Evolutionary conservation across 108 stramenopile genomes (phyloP), one percentile per base, ranked within the genome.

Genomic region (Bacterosira constricta): DNA sequence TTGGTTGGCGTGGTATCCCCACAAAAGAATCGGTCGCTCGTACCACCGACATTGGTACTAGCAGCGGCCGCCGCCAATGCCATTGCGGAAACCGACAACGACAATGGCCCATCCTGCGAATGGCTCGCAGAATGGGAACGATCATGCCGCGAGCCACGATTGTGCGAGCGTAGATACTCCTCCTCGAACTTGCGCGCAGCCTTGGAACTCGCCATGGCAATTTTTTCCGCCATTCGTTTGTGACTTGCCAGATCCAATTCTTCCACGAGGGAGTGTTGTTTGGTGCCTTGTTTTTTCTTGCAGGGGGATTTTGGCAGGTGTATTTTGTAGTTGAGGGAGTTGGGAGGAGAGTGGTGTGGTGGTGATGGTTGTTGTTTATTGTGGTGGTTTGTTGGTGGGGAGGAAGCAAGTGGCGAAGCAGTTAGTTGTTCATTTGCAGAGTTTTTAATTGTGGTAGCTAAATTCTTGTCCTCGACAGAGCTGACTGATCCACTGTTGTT

Each of bases 131-230:
- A n/a, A n/a, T 60, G 58, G n/a, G 61, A 20, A 30, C 46, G 54
- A 17, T 68, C 51, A 4, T 65, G 45, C 27, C 57, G 27, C 17
- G 57, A 39, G 0, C 44, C 41, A 29, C 65, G 63, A 46, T 32
- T 42, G 41, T 65, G 54, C 4, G 57, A 59, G n/a, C n/a, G n/a
- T n/a, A n/a, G n/a, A 36, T 79, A 79, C 58, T 71, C 61, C 53
- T 86, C 73, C 46, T 89, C 88, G 46, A 89, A 85, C 26, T 79
- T 79, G 23, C 76, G 58, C 17, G 86, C 85, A 36, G 90, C 90
- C 6, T 85, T 86, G 12, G 80, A 83, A 53, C 85, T 88, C 17
- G 90, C 90, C 25, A 83, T 73, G 4, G 85, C 88, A 30, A 91
- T 70, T 61, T 83, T 88, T 59, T 91, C 88, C 0, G 86, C 90